Base-by-base conservation (phyloP, 768 basidiomycete genomes). In the Cyclocybe aegerita region DNA sequence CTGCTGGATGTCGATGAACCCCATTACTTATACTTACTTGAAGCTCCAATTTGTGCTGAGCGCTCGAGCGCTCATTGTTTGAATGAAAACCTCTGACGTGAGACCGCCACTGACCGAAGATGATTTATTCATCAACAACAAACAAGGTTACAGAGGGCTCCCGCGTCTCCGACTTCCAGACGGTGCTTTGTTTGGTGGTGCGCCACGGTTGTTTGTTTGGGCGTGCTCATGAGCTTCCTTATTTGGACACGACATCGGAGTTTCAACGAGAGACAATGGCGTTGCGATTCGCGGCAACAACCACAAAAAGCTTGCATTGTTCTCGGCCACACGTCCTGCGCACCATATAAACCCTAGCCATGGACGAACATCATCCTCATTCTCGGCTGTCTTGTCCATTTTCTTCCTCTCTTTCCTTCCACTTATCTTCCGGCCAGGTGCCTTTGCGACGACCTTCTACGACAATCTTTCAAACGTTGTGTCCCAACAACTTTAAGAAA, bases 341-440 rank as follows among this genome's bases (percentile, higher is more conserved):
- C 40, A 41, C 17, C 43, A 48, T 50, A 50, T 47, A 46, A 43
- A 39, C 47, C 48, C 43, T 23, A 46, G 5, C 40, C 34, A 15
- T 12, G 39, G 16, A 43, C 16, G 36, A 33, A 11, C 45, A n/a
- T 33, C 12, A 14, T 44, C 52, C 49, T 40, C 43, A 46, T 52
- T 33, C 37, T 31, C 48, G 49, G 42, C 37, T 46, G 48, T 53
- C 54, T 35, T 54, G 47, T 46, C 53, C 43, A 4, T 45, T 44
- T 42, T 52, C 38, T 45, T 44, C 48, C 16, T 37, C 39, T 53
- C 43, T 43, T 39, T 52, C 43, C 31, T 36, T 41, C 17, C 39
- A 49, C 23, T 4, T 4, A 4, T 4, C 4, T 23, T 23, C 23
- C 4, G 65, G 65, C 65, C 65, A 53, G 65, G 65, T 15, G 62